Percentiles rank a stretch among this genome's conserved stretches.
These are phyloP conservation scores for Bromus sterilis DNA, from an alignment of 176 grass and related monocot genomes.

Conservation along the genomic window DNA sequence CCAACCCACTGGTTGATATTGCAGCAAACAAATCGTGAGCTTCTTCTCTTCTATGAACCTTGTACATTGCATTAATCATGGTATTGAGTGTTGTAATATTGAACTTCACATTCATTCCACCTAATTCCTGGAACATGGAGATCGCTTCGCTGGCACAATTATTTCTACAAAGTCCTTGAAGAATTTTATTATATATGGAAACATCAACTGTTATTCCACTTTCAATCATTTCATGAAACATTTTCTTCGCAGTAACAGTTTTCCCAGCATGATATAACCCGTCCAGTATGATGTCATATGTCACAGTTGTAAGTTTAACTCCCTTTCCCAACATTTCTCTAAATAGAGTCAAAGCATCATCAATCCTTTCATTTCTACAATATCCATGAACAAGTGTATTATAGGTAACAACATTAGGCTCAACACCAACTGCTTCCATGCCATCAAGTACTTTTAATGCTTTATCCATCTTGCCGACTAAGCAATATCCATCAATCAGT, in stretches of 20 bases:
- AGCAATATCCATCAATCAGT: background rate
- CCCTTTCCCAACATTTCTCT: background rate
- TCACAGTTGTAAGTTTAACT: background rate
- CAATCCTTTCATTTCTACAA: background rate
- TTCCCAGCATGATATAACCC: background rate
- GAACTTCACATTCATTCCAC: background rate
- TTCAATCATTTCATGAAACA: background rate
- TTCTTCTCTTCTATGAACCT: background rate
- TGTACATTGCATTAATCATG: background rate
- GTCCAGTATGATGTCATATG: background rate
- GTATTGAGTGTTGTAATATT: background rate
- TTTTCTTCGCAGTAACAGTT: background rate
- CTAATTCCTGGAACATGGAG: background rate
- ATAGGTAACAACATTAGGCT: background rate
- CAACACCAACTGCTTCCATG: background rate
- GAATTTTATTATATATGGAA: background rate
- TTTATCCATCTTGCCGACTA: background rate
- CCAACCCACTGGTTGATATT: background rate
- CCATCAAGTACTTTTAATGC: background rate
- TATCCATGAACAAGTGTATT: background rate
- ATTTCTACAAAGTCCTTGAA: background rate
- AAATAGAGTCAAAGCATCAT: background rate
- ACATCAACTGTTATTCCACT: background rate
- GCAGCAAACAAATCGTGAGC: background rate
- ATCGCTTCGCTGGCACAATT: background rate